Evolutionary conservation across 164 flowering plant genomes (phyloP), one percentile per base, ranked within the genome.

Genomic region (Nymphaea thermarum): DNA sequence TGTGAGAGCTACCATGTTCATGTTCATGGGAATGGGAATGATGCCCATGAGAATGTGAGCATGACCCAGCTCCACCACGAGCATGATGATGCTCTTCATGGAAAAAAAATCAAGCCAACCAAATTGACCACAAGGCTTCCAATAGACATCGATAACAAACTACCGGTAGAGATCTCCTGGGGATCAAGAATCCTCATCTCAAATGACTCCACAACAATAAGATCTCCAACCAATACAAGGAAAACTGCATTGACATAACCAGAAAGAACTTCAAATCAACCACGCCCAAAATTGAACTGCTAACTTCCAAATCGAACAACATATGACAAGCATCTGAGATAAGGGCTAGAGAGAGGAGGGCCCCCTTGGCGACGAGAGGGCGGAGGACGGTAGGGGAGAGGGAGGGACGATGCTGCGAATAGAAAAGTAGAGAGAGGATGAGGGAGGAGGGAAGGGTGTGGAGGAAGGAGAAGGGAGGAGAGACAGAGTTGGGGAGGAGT

Each of bases 71-170:
- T 53, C 94, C 96, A 69, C 97, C 98, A 83, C 91, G 98, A 57
- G 97, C 98, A 80, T 91, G 97, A 80, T 94, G 99, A 77, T 91
- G 99, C 80, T 94, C 99, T 76, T 94, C 97, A 63, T 94, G 99
- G 71, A 94, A 94, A 81, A n/a, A 91, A 91, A 47, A 94, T 73
- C 75, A 94, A 77, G 44, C 99, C 99, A n/a, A 94, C 80, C 66
- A 94, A 71, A 82, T 94, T 94, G 71, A 94, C 99, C 63, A 88
- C 6, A 67, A 94, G 86, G 66, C 99, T 98, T 62, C 99, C 99
- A 76, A 94, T 74, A 10, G 99, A 94, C 72, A 91, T 96, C 66
- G 75, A 65, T 66, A 94, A 75, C 69, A 94, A 73, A 74, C 99
- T 94, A 73, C 70, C 84, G 17, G 99, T 94, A 15, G 96, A 91